These are phyloP conservation scores for Phytophthora colocasiae DNA, from an alignment of 352 stramenopile species.

Conservation along the genomic window DNA sequence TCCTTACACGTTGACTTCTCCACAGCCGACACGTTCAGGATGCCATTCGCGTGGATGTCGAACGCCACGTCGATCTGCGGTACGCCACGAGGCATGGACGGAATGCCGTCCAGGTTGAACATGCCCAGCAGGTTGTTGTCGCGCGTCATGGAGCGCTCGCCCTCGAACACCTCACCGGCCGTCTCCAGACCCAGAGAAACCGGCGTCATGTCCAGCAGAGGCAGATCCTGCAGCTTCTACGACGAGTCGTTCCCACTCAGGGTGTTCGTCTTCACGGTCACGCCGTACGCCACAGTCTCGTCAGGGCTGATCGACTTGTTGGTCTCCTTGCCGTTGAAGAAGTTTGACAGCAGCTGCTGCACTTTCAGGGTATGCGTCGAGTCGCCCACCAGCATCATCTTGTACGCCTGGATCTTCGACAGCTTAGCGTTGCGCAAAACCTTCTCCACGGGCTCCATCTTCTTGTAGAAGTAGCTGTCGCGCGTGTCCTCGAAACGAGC, in stretches of 20 bases:
- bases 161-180: conserved; percentile 92
- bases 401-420: too few relatives aligned
- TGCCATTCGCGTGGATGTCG: conserved; percentile 90
- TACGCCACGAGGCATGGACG: conserved; percentile 86
- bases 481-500: conserved; percentile 91
- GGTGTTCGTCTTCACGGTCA: conserved; percentile 71
- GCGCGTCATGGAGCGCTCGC: conserved; percentile 94
- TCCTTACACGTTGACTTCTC: conserved; percentile 96
- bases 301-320: conserved; percentile 87
- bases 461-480: conserved; percentile 83
- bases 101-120: conserved; percentile 86
- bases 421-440: too few relatives aligned
- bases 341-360: conserved; percentile 64
- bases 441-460: too few relatives aligned
- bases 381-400: too few relatives aligned
- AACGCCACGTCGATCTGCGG: conserved; percentile 91
- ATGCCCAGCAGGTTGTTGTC: conserved; percentile 93
- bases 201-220: conserved; percentile 90
- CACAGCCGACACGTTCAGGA: conserved; percentile 93
- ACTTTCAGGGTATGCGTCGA: conserved; percentile 21
- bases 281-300: conserved; percentile 84
- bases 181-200: conserved; percentile 90
- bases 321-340: conserved; percentile 75
- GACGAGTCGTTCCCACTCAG: conserved; percentile 65
- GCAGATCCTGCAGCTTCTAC: conserved; percentile 87